Evolutionary conservation across 371 early-diverging fungal species (phyloP).

Genomic region (Lichtheimia ramosa): DNA sequence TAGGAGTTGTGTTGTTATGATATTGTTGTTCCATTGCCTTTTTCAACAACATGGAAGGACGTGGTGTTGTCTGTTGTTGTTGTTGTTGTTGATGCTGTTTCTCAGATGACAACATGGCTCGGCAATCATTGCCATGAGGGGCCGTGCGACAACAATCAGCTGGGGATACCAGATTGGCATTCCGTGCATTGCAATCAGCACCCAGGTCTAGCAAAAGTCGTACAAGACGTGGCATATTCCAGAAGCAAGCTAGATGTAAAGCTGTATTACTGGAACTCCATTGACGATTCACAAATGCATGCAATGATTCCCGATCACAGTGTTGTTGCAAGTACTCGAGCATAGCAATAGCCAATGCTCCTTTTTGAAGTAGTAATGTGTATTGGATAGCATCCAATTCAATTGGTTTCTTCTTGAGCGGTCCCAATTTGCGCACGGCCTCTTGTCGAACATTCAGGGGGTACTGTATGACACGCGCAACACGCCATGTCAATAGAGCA

Average conservation of each 20-base stretch:
- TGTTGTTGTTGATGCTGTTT: slow-evolving; percentile 9
- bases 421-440: slow-evolving; percentile 21
- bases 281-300: slow-evolving; percentile 27
- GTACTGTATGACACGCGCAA: slow-evolving; percentile 26
- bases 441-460: slow-evolving; percentile 15
- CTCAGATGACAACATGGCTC: slow-evolving; percentile 12
- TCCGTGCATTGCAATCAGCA: slow-evolving; percentile 29
- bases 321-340: slow-evolving; percentile 1
- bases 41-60: slow-evolving; percentile 22
- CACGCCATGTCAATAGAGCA: slow-evolving; percentile 29
- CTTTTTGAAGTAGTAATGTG: slow-evolving; percentile 6
- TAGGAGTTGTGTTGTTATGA: background rate
- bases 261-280: slow-evolving; percentile 33
- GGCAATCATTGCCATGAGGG: slow-evolving; percentile 10
- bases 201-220: slow-evolving; percentile 39
- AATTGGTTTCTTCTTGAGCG: slow-evolving; percentile 4
- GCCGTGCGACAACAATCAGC: slow-evolving; percentile 31
- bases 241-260: slow-evolving; percentile 43
- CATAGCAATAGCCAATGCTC: background rate
- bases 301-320: slow-evolving; percentile 10
- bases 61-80: slow-evolving; percentile 3
- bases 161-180: slow-evolving; percentile 33
- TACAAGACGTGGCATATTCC: slow-evolving; percentile 40
- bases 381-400: slow-evolving; percentile 21
- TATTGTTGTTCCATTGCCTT: slow-evolving; percentile 14